phyloP scores from a whole-genome alignment of 2,329 filamentous ascomycete genomes.

The Pseudofabraea citricarpa region DNA sequence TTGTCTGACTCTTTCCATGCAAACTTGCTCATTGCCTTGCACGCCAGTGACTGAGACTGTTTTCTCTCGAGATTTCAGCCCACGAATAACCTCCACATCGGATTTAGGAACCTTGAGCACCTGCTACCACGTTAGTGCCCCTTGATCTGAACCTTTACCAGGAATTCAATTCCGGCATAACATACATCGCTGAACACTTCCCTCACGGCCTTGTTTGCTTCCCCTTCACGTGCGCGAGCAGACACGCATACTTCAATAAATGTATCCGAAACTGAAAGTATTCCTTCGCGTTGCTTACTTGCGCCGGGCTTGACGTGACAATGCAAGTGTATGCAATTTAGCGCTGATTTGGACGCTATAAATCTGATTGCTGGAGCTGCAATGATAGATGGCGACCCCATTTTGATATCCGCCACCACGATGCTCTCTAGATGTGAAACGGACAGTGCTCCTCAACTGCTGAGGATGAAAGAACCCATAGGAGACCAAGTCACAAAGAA shows the following conservation, averaged over 20 bases:
- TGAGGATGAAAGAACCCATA: too few species aligned
- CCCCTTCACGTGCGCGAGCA: slow-evolving; percentile 60
- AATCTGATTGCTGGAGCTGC: slow-evolving; percentile 36
- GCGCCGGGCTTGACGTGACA: slow-evolving; percentile 66
- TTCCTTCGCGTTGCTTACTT: slow-evolving; percentile 55
- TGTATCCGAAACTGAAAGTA: slow-evolving; percentile 50
- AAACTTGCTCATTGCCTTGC: slow-evolving; percentile 27
- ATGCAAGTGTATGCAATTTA: slow-evolving; percentile 49
- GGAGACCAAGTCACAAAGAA: too few species aligned
- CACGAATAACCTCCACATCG: slow-evolving; percentile 56
- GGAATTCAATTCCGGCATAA: neutral
- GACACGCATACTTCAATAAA: slow-evolving; percentile 61
- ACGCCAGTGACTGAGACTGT: slow-evolving; percentile 37
- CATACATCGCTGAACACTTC: slow-evolving; percentile 55
- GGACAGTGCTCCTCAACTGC: too few species aligned
- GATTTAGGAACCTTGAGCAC: slow-evolving; percentile 58
- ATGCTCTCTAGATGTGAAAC: too few species aligned
- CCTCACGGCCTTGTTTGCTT: slow-evolving; percentile 64
- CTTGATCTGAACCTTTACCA: too few species aligned
- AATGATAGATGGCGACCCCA: too few species aligned
- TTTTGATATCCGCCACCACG: too few species aligned
- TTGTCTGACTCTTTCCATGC: slow-evolving; percentile 19
- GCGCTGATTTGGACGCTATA: slow-evolving; percentile 40
- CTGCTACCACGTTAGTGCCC: too few species aligned
- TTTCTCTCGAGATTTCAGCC: slow-evolving; percentile 61